Evolutionary conservation across 805 yeast species (phyloP), one percentile per base, ranked within the genome.

Genomic region (Myxozyma vanderwaltii): DNA sequence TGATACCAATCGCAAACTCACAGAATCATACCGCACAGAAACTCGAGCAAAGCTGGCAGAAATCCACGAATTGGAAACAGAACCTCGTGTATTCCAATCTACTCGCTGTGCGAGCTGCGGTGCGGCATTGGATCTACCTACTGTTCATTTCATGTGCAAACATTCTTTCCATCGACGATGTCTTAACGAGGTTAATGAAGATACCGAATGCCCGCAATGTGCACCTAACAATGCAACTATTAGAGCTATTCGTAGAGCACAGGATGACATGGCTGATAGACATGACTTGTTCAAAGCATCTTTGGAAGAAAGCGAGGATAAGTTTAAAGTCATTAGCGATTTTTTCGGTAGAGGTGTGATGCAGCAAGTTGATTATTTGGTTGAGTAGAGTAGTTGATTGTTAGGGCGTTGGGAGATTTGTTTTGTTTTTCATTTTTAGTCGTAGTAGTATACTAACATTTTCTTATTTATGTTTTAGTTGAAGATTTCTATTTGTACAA

Each of bases 131-230:
- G 95, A 89, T 59, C 78, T 85, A 43, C 97, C 98, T 0, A 80
- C 86, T 1, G 82, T 88, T 0, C 95, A 89, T 67, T 94, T 92
- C 76, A 82, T 84, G 63, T 94, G 99, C 75, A 79, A 80, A 31
- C 99, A 94, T 69, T 83, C 94, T 2, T 91, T 83, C 69, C 98
- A 94, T 69, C 88, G 86, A 66, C 77, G 86, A 45, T 94, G 99
- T 70, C 73, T 90, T 26, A 78, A 67, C 62, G 71, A 68, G 7
- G 67, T 63, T 26, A 54, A 61, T 8, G 60, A 60, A 44, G 65
- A 56, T 31, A 61, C 63, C 43, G 78, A 75, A 45, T 92, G 98
- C 70, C 96, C 97, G 0, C 77, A 79, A 41, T 92, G 97, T 70
- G 72, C 84, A 1, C 81, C 82, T n/a, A 89, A 88, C 50, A 72